Base-by-base conservation (phyloP, 768 basidiomycete species). In the Kwoniella newhampshirensis region DNA sequence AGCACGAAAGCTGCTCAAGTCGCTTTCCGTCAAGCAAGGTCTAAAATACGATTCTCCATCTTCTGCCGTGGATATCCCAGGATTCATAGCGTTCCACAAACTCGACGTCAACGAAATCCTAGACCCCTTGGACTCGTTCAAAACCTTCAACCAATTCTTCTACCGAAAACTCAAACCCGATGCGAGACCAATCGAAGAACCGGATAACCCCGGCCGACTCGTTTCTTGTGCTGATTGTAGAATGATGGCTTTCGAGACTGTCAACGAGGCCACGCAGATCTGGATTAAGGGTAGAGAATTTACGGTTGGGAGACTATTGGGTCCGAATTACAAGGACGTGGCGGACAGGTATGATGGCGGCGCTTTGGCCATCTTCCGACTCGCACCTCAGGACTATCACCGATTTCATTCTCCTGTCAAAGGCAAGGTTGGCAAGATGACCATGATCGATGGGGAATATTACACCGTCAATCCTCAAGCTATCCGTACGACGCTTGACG, bases 231-330 rank as follows among this genome's bases (percentile, higher is more conserved):
- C 93, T 1, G 94, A 99, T 79, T 97, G 89, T 71, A 87, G 94
- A n/a, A 82, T 96, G 59, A 92, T 97, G 87, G 84, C 87, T 1
- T 99, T 98, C 75, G 86, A 89, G 75, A 87, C 85, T 0, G 86
- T 96, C 7, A 79, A 77, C 45, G 88, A 90, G 54, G 94, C 94
- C 0, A 96, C 91, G 1, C 80, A 81, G 21, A 78, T 99, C 0
- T 99, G 94, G 94, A 94, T 98, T 78, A 97, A 98, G 71, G 94
- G 94, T 2, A 85, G 91, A 40, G 92, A 96, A 66, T 98, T 99
- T 72, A 86, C 85, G 1, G 81, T 97, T 2, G 81, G 78, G 4
- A 82, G 86, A 1, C 80, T 99, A 30, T 82, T 98, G 0, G 93
- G 93, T 0, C 87, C 89, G 2, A 78, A 77, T 11, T 91, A 92